A percentile compares a stretch with the other conserved stretches of the same genome.
Evolutionary conservation across 2,329 filamentous ascomycete species (phyloP).

Genomic region (Fusarium tjaetaba): DNA sequence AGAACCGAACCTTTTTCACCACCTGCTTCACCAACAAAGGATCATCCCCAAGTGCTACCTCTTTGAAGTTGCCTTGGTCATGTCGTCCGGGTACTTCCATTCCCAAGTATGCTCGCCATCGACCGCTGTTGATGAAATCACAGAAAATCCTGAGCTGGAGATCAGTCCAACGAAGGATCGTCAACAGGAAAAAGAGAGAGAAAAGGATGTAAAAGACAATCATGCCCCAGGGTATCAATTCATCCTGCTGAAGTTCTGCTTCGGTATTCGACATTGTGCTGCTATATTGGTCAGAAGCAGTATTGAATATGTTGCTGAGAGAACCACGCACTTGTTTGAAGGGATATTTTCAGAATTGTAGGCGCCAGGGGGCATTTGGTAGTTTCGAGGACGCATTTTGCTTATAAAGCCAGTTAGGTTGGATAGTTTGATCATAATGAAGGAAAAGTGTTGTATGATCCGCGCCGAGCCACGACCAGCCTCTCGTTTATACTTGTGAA

Average conservation of each 20-base stretch:
- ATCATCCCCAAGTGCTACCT: neutral
- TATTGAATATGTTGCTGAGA: neutral
- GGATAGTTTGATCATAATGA: neutral
- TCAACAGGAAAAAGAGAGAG: neutral
- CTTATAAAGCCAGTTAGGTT: neutral
- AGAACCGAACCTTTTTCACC: slow-evolving; percentile 8
- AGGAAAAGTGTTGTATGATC: neutral
- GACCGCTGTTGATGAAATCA: neutral
- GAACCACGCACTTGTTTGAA: neutral
- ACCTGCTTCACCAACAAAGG: neutral
- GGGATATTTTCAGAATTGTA: too few relatives aligned
- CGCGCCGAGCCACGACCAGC: too few relatives aligned
- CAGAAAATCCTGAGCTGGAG: neutral
- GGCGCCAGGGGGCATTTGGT: neutral
- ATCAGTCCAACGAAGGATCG: neutral
- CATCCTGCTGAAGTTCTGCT: neutral
- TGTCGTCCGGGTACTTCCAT: too few relatives aligned
- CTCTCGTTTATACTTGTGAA: neutral
- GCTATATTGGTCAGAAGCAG: neutral
- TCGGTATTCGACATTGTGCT: neutral
- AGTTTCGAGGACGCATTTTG: neutral
- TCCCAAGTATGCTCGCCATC: neutral
- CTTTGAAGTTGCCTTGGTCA: too few relatives aligned
- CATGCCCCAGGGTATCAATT: neutral
- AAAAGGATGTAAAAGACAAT: neutral